Evolutionary conservation across 2,329 filamentous ascomycete species (phyloP), one percentile per base, ranked within the genome.

Genomic region (Arthrobotrys megalospora): DNA sequence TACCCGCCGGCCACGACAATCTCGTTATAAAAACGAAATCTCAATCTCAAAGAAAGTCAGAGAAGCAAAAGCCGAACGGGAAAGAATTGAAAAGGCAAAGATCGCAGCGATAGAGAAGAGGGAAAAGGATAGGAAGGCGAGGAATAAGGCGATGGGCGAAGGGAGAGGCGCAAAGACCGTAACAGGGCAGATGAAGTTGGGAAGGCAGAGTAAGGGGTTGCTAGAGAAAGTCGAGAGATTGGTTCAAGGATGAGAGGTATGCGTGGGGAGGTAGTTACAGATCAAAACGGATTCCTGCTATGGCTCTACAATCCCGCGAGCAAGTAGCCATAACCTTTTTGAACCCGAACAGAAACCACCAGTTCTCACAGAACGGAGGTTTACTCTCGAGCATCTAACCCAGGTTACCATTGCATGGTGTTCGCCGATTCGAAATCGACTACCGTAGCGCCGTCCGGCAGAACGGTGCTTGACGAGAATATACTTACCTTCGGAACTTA

Each of bases 201-300:
- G 94, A 1, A 88, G 93, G 78, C 93, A 97, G 86, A 94, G 93
- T 81, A 88, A 88, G 38, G 87, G 95, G 43, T 82, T 97, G 81
- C 85, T 97, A 70, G 91, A 93, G 82, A 93, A 91, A 85, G 91
- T 95, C 38, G 91, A 91, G 86, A 90, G 87, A 83, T 86, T 96
- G 84, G 88, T 96, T 79, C 87, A 86, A 12, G 52, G 64, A 32
- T 80, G 70, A 68, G 38, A 16, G 34, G 19, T 14, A n/a, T n/a
- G n/a, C n/a, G n/a, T n/a, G n/a, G n/a, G 36, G 8, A 8, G 36
- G 36, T 6, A 28, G 8, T 8, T 38, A 8, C 6, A n/a, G 24
- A 1, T 6, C 3, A 10, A 34, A 34, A 16, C 36, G 36, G 24
- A 8, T 34, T 53, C 2, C 1, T 50, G 6, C 21, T 50, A 50